Base-by-base conservation (phyloP, 2,329 filamentous ascomycete species). In the Ascochyta fabae region DNA sequence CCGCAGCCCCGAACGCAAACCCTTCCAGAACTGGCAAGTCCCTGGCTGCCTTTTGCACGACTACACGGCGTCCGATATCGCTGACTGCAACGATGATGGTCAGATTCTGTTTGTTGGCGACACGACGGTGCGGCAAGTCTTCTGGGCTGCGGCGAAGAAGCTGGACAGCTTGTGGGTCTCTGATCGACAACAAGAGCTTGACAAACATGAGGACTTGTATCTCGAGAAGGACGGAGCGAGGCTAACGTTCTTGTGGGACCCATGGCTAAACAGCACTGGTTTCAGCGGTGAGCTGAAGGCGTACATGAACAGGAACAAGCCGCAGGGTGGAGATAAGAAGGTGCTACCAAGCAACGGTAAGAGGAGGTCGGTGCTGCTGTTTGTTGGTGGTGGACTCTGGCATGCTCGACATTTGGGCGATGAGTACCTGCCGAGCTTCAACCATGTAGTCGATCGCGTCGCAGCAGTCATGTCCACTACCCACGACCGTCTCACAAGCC, bases 161-260 rank as follows among this genome's bases (percentile, higher is more conserved):
- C 72, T 86, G 15, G 69, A 72, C 43, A 42, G n/a, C 15, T 60
- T 68, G 1, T 70, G 72, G 19, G 72, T 77, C 15, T 66, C 75
- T 36, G 79, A 80, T 7, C 47, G 62, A 46, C 53, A 49, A 43
- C 42, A 53, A 19, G 55, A 56, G 41, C 34, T 46, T 15, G 53
- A 62, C 29, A 50, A 44, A 49, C 81, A 83, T 58, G 66, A 69
- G 15, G 77, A 84, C 67, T 67, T 83, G 6, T 70, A 75, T 4
- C 79, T 83, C 51, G 70, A 73, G 6, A 76, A 77, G 1, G 75
- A 75, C 13, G 78, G 77, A n/a, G 76, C 84, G 2, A 77, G 68
- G 26, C 62, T 88, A 24, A 75, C 83, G 42, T 87, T 86, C 59
- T 69, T 86, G 10, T 88, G 85, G 84, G 86, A 89, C 69, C 86